phyloP scores from a whole-genome alignment of 257 asterid genomes.

The Apocynum venetum region DNA sequence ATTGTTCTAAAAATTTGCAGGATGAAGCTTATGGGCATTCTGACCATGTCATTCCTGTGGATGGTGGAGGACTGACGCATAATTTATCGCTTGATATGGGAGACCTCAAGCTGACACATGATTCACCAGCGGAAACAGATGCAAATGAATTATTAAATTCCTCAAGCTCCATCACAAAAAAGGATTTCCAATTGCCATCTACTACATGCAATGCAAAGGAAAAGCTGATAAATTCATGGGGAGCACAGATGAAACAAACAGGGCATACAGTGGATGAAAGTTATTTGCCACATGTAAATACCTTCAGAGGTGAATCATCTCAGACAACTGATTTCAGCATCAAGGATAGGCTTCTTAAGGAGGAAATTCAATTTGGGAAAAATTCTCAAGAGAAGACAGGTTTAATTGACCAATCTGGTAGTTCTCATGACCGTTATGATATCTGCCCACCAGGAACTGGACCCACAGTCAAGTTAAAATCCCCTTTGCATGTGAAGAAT shows the following conservation, averaged over 20 bases:
- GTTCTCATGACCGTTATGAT: constrained; percentile 38
- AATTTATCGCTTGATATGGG: background rate
- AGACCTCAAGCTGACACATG: background rate
- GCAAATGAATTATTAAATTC: background rate
- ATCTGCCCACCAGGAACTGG: constrained; percentile 41
- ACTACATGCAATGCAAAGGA: background rate
- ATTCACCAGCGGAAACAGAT: background rate
- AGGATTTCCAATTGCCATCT: background rate
- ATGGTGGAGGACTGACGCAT: background rate
- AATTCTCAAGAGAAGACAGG: constrained; percentile 20
- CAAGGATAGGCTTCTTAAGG: constrained; percentile 3
- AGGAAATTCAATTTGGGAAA: constrained; percentile 24
- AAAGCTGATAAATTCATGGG: background rate
- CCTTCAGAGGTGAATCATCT: background rate
- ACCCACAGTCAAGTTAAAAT: constrained; percentile 28
- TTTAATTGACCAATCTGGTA: constrained; percentile 19
- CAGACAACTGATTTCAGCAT: background rate
- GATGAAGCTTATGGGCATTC: constrained; percentile 5
- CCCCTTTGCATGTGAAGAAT: constrained; percentile 41
- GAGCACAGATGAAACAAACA: constrained; percentile 1
- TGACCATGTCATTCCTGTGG: background rate
- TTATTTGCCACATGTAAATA: background rate
- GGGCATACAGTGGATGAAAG: background rate
- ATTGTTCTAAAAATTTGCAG: background rate
- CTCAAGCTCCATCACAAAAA: background rate